A percentile compares a stretch with the other conserved stretches of the same genome.
Conservation (phyloP, 2,329 filamentous ascomycete species). For the Biscogniauxia mediterranea region DNA sequence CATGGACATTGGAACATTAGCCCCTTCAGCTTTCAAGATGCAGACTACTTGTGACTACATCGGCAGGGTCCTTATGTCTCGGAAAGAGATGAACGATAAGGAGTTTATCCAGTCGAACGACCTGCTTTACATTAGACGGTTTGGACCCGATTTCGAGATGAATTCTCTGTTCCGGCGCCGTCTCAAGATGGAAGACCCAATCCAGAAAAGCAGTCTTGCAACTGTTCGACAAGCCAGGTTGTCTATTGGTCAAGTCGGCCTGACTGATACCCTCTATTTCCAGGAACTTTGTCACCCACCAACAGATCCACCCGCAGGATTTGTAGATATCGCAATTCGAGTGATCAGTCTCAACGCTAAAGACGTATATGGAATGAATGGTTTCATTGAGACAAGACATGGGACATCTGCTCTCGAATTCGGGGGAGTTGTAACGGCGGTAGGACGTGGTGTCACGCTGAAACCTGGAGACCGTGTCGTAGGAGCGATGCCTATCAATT, state of each 20-base stretch:
- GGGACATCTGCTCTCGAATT: slow-evolving; percentile 4
- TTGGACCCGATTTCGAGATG: slow-evolving; percentile 9
- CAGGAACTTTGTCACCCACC: slow-evolving; percentile 7
- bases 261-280: slow-evolving; percentile 19
- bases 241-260: slow-evolving; percentile 3
- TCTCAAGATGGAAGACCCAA: not conserved
- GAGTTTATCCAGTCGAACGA: slow-evolving; percentile 4
- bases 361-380: slow-evolving; percentile 21
- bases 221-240: slow-evolving; percentile 6
- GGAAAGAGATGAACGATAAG: slow-evolving; percentile 1
- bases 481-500: not conserved
- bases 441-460: not conserved
- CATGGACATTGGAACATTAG: slow-evolving; percentile 7
- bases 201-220: slow-evolving; percentile 1
- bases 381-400: not conserved
- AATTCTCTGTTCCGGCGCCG: slow-evolving; percentile 16
- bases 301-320: not conserved
- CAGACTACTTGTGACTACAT: not conserved
- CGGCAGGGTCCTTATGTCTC: not conserved
- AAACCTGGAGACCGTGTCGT: slow-evolving; percentile 21
- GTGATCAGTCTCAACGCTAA: slow-evolving; percentile 25
- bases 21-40: not conserved
- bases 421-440: slow-evolving; percentile 2
- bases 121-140: slow-evolving; percentile 15
- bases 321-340: slow-evolving; percentile 5